Evolutionary conservation across 192 early-diverging fungal genomes (phyloP).

Genomic region (Backusella sp.): DNA sequence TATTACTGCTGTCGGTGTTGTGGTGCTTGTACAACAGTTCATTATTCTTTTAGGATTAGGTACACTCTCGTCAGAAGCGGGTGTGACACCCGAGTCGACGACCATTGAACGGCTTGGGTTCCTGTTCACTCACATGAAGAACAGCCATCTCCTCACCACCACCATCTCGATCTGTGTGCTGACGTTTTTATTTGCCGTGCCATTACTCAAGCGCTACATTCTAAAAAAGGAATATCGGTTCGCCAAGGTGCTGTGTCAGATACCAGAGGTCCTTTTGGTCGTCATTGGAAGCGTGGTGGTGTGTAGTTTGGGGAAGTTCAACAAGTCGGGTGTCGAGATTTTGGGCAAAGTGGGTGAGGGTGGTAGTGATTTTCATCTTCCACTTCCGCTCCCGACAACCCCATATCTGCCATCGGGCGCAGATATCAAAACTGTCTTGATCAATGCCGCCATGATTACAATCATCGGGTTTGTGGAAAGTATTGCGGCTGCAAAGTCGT

Average conservation of each 20-base stretch:
- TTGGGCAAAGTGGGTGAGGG: constrained; percentile 69
- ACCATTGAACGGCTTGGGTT: constrained; percentile 73
- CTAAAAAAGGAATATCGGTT: not conserved
- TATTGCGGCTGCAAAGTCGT: constrained; percentile 89
- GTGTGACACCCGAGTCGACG: constrained; percentile 60
- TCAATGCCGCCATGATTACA: constrained; percentile 84
- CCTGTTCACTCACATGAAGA: constrained; percentile 56
- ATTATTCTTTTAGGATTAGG: constrained; percentile 67
- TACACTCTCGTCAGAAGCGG: constrained; percentile 26
- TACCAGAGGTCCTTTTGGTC: constrained; percentile 88
- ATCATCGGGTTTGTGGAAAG: constrained; percentile 98
- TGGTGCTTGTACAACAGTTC: constrained; percentile 86
- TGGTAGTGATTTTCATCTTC: constrained; percentile 12
- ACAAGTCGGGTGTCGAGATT: constrained; percentile 63
- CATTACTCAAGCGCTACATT: constrained; percentile 47
- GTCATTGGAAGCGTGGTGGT: constrained; percentile 71
- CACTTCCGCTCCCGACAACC: constrained; percentile 52
- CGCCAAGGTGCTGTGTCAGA: not conserved
- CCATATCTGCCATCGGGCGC: constrained; percentile 54
- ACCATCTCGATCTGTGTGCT: constrained; percentile 68
- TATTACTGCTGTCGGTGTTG: constrained; percentile 86
- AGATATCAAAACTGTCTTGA: constrained; percentile 64
- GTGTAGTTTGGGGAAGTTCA: constrained; percentile 62
- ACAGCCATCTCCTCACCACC: constrained; percentile 64
- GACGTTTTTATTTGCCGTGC: constrained; percentile 47